Conservation (phyloP, 768 basidiomycete genomes). For the Naganishia vishniacii region DNA sequence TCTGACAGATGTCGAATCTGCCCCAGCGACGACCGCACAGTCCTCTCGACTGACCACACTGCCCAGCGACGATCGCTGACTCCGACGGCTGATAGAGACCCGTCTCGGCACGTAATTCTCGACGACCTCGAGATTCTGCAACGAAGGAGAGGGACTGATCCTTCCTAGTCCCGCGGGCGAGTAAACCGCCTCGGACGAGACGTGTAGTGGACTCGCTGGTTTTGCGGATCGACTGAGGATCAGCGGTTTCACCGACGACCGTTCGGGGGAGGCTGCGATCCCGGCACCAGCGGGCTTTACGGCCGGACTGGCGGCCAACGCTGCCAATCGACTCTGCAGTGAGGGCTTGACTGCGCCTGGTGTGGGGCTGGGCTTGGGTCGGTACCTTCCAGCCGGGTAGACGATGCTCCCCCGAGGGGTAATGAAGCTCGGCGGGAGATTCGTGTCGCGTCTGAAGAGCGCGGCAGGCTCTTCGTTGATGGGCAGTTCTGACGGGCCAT, state of each 20-base stretch:
- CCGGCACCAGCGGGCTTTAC: neutral
- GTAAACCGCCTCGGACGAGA: neutral
- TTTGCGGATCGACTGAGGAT: slow-evolving; percentile 12
- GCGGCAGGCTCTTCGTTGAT: slow-evolving; percentile 9
- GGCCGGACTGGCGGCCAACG: slow-evolving; percentile 7
- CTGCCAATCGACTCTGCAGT: slow-evolving; percentile 21
- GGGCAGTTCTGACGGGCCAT: no score
- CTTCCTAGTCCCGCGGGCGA: neutral
- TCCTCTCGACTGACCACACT: neutral
- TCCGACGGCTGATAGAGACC: slow-evolving; percentile 15
- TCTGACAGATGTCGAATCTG: slow-evolving; percentile 1
- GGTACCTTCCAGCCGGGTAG: slow-evolving; percentile 29
- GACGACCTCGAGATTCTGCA: slow-evolving; percentile 14
- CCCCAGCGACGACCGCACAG: neutral
- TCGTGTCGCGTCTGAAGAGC: slow-evolving; percentile 25
- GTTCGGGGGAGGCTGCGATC: slow-evolving; percentile 2
- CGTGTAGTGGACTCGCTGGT: slow-evolving; percentile 15
- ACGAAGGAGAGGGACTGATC: slow-evolving; percentile 9
- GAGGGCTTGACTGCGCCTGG: slow-evolving; percentile 17
- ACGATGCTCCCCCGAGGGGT: slow-evolving; percentile 29
- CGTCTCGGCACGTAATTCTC: slow-evolving; percentile 19
- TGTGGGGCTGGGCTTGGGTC: slow-evolving; percentile 12
- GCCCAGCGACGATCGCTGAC: slow-evolving; percentile 16
- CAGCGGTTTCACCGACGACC: slow-evolving; percentile 12
- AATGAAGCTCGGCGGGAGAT: slow-evolving; percentile 28